phyloP scores from a whole-genome alignment of 495 filamentous ascomycete genomes.

The Tuber magnatum region DNA sequence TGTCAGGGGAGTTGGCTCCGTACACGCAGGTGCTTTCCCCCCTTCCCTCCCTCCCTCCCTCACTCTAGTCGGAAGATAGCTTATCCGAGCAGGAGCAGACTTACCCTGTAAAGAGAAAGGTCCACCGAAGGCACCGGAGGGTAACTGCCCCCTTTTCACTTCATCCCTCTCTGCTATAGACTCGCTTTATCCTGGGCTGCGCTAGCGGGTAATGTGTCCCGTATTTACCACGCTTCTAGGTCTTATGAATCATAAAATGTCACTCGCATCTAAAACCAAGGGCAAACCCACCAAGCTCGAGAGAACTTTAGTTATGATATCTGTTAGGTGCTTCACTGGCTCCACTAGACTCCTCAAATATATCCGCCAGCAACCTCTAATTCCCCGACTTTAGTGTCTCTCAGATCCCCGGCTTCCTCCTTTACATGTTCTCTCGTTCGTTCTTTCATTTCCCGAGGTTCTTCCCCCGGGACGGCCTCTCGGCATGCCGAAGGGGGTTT shows the following conservation, averaged over 20 bases:
- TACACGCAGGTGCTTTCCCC: too few species aligned
- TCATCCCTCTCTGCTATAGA: background rate
- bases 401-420: too few species aligned
- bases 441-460: background rate
- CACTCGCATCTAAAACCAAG: background rate
- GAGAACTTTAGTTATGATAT: background rate
- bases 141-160: background rate
- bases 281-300: background rate
- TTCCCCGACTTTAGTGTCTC: background rate
- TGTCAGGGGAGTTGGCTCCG: too few species aligned
- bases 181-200: background rate
- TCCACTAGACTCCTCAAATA: background rate
- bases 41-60: too few species aligned
- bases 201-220: background rate
- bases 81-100: background rate
- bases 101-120: background rate
- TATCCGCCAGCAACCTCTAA: background rate
- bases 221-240: background rate
- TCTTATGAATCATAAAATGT: background rate
- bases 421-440: background rate
- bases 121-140: background rate
- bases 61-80: too few species aligned
- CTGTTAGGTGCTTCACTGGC: background rate
- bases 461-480: background rate
- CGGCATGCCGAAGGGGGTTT: too few species aligned